Percentiles rank a stretch among this genome's conserved stretches.
phyloP scores from a whole-genome alignment of 192 early-diverging fungal species.

The Dispira simplex region DNA sequence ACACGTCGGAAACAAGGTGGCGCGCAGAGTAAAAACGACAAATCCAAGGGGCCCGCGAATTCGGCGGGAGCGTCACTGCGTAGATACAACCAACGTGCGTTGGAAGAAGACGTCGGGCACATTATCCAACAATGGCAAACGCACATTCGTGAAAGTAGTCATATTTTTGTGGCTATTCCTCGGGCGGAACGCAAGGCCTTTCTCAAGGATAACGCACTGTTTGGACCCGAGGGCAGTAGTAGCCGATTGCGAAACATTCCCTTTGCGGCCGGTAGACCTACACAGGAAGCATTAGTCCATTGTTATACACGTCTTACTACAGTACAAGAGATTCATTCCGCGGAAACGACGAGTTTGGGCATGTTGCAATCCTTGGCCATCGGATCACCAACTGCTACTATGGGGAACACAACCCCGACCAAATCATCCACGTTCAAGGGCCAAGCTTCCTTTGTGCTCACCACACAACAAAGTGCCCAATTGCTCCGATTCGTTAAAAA shows the following conservation, averaged over 20 bases:
- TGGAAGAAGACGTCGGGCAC: constrained; percentile 65
- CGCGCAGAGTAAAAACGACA: constrained; percentile 69
- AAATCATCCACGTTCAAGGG: constrained; percentile 14
- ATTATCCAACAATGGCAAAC: constrained; percentile 55
- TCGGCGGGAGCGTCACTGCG: constrained; percentile 83
- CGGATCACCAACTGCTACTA: not conserved
- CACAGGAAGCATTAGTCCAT: constrained; percentile 21
- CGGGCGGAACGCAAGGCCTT: not conserved
- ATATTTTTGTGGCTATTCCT: constrained; percentile 53
- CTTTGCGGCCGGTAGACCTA: constrained; percentile 64
- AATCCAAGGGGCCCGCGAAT: constrained; percentile 60
- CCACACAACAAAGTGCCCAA: constrained; percentile 14
- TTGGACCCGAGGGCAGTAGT: constrained; percentile 2
- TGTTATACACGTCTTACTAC: constrained; percentile 19
- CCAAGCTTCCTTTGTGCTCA: constrained; percentile 8
- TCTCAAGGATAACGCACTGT: constrained; percentile 15
- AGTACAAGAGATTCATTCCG: constrained; percentile 14
- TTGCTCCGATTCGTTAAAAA: constrained; percentile 19
- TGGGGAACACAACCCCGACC: not conserved
- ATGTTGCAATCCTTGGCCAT: not conserved
- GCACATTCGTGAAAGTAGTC: constrained; percentile 37
- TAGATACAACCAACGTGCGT: constrained; percentile 73
- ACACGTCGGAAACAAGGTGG: constrained; percentile 94
- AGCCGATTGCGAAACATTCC: constrained; percentile 46
- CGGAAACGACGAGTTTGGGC: not conserved